Base-by-base conservation (phyloP, 305 asterid species). In the Fraxinus velutina region DNA sequence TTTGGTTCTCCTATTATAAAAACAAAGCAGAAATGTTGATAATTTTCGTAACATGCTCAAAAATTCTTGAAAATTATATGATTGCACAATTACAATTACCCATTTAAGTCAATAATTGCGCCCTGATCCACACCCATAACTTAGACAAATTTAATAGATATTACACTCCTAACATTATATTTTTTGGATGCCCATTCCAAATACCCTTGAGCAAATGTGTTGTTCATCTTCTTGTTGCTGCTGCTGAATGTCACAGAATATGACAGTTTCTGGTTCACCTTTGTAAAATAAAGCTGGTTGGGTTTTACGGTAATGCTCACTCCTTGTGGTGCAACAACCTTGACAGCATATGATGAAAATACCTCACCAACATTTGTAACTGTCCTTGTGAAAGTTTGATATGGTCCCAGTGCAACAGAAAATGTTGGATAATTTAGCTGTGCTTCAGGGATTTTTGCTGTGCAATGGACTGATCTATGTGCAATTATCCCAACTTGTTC, bases 331-430 rank as follows among this genome's bases (percentile, higher is more conserved):
- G 64, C 64, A 0, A 55, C 79, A 29, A 86, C 68, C 83, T 78
- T 78, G 66, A 74, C 79, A 0, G 4, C 42, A 34, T 88, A 91
- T 9, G 78, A 19, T 30, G 92, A 88, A 34, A 0, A 34, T 1
- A 92, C 82, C 29, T 79, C 86, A 5, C 93, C 93, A 19, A 89
- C 91, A 60, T 87, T 88, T n/a, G 92, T 91, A 55, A 89, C 88
- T 2, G 86, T 84, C 86, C 92, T 87, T 1, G 86, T 83, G 74
- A 80, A 83, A 1, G 85, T 84, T 60, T 83, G 85, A 77, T 75
- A n/a, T 4, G 81, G 34, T 47, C 85, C 86, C 21, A 86, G 84
- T 37, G 44, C 57, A 33, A 86, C 82, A 2, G 89, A 81, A 77
- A 89, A 86, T 24, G 92, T 62, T 1, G 92, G 92, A 73, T 89